A percentile compares a stretch with the other conserved stretches of the same genome.
Conservation (phyloP, 371 early-diverging fungal genomes). For the Mortierella sp. region DNA sequence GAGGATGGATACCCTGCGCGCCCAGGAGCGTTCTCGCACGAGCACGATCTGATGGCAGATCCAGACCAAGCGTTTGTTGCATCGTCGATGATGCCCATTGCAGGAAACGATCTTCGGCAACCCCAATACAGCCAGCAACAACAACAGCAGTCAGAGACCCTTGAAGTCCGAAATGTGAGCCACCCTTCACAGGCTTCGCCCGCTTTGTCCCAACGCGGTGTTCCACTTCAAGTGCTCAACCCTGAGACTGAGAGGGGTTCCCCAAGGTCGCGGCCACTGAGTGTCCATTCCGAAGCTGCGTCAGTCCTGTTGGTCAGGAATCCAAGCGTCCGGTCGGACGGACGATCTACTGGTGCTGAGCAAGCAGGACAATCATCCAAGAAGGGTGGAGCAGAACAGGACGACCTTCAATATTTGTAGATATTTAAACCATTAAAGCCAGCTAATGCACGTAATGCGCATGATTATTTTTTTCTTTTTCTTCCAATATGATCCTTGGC, state of each 20-base stretch:
- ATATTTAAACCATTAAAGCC: neutral
- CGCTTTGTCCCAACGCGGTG: constrained; percentile 6
- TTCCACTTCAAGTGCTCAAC: constrained; percentile 21
- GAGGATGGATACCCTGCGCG: constrained; percentile 17
- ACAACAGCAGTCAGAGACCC: constrained; percentile 19
- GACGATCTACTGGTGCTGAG: neutral
- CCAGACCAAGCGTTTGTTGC: constrained; percentile 42
- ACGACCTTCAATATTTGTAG: neutral
- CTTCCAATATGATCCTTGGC: neutral
- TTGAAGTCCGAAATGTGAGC: neutral
- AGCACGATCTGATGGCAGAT: constrained; percentile 15
- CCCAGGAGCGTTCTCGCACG: constrained; percentile 17
- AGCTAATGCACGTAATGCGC: neutral
- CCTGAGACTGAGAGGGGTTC: neutral
- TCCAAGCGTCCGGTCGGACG: constrained; percentile 2
- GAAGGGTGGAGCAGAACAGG: neutral
- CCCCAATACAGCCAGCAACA: constrained; percentile 26
- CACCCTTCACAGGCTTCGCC: neutral
- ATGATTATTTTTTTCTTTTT: neutral
- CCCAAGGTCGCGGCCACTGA: constrained; percentile 9
- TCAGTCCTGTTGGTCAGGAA: constrained; percentile 10
- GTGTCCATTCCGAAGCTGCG: constrained; percentile 14
- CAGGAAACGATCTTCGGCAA: constrained; percentile 25
- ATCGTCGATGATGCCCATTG: constrained; percentile 43
- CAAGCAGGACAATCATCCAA: neutral